Evolutionary conservation across 2,329 filamentous ascomycete species (phyloP).

Genomic region (Claviceps monticola): DNA sequence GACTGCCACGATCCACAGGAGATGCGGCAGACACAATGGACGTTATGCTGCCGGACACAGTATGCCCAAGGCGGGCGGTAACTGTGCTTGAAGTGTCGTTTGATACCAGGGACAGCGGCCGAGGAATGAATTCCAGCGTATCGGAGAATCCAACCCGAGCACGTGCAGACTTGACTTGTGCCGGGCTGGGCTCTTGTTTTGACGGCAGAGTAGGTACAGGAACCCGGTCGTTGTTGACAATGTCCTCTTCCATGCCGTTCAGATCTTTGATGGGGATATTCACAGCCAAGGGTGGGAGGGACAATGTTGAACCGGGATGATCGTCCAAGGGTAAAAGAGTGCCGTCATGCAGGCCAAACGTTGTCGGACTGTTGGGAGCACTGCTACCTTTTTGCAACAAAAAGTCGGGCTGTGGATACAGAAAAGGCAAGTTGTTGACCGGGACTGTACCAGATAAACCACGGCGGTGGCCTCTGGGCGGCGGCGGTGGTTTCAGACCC

Average conservation of each 20-base stretch:
- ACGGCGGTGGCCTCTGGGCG: slow-evolving; percentile 57
- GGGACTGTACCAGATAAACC: slow-evolving; percentile 63
- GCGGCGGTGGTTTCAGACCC: slow-evolving; percentile 29
- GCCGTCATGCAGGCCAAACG: slow-evolving; percentile 20
- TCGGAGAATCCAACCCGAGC: slow-evolving; percentile 74
- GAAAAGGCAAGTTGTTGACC: slow-evolving; percentile 64
- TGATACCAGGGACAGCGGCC: slow-evolving; percentile 71
- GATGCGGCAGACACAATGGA: slow-evolving; percentile 54
- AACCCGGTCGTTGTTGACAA: slow-evolving; percentile 2
- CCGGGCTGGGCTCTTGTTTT: slow-evolving; percentile 8
- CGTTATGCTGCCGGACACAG: slow-evolving; percentile 65
- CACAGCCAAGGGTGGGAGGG: slow-evolving; percentile 4
- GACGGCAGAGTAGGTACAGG: slow-evolving; percentile 4
- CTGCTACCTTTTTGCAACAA: slow-evolving; percentile 43
- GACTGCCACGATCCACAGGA: slow-evolving; percentile 26
- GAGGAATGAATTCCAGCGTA: slow-evolving; percentile 67
- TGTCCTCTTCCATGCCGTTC: not conserved
- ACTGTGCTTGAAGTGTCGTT: slow-evolving; percentile 70
- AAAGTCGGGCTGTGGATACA: slow-evolving; percentile 43
- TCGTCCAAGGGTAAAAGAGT: slow-evolving; percentile 12
- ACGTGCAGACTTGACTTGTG: slow-evolving; percentile 27
- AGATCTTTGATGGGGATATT: not conserved
- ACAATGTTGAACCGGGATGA: slow-evolving; percentile 1
- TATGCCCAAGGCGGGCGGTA: slow-evolving; percentile 56
- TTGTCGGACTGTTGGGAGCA: slow-evolving; percentile 47